Percentiles rank a stretch among this genome's conserved stretches.
Conservation (phyloP, 73 alveolate genomes). For the Stentor coeruleus region DNA sequence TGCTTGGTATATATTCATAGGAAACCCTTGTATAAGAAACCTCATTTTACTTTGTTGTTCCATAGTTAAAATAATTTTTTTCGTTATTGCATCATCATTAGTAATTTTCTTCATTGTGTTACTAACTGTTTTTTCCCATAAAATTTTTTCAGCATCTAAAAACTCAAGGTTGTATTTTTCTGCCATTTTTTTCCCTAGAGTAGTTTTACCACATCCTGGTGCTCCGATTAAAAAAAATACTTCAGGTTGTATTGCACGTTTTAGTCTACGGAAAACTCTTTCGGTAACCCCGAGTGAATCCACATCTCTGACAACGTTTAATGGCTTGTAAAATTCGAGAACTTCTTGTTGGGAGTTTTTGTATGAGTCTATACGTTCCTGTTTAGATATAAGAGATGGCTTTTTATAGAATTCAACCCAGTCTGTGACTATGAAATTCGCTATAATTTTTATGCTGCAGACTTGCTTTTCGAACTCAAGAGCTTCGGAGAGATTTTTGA, state of each 20-base stretch:
- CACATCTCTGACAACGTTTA: constrained; percentile 60
- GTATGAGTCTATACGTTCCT: not conserved
- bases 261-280: constrained; percentile 57
- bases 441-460: not conserved
- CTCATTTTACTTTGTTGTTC: constrained; percentile 52
- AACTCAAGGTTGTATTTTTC: constrained; percentile 60
- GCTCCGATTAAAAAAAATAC: constrained; percentile 74
- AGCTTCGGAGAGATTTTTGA: constrained; percentile 38
- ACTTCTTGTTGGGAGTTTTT: constrained; percentile 42
- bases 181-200: constrained; percentile 57
- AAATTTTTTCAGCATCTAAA: constrained; percentile 58
- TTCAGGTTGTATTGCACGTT: constrained; percentile 71
- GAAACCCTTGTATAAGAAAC: constrained; percentile 75
- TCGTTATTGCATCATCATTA: constrained; percentile 46
- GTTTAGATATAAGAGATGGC: constrained; percentile 16
- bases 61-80: constrained; percentile 47
- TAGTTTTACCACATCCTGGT: constrained; percentile 76
- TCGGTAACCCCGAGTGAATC: constrained; percentile 64
- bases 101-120: constrained; percentile 22
- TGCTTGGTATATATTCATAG: constrained; percentile 63
- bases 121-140: constrained; percentile 39
- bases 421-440: constrained; percentile 15
- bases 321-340: constrained; percentile 57
- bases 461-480: constrained; percentile 15
- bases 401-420: constrained; percentile 32